These are phyloP conservation scores for Erysimum cheiranthoides DNA, from an alignment of 345 rosid species.

Conservation along the genomic window DNA sequence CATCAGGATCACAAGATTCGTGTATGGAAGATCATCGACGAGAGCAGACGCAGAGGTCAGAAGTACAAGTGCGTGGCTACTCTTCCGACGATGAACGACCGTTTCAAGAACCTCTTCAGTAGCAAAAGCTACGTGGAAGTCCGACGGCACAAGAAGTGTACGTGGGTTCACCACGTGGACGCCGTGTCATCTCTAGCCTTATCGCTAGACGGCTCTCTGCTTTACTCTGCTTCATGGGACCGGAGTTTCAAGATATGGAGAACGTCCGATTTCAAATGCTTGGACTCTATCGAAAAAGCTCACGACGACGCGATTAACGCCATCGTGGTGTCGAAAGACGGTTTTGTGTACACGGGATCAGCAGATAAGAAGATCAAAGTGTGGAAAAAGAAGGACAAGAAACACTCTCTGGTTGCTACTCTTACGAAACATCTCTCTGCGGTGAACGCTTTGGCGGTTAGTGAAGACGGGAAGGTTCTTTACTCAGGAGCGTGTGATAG, in stretches of 20 bases:
- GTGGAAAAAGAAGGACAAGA: constrained; percentile 57
- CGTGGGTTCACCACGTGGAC: constrained; percentile 86
- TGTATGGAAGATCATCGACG: constrained; percentile 67
- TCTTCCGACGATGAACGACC: constrained; percentile 70
- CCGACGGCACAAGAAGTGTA: constrained; percentile 69
- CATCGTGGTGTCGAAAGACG: constrained; percentile 57
- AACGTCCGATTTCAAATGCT: constrained; percentile 59
- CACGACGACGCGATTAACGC: constrained; percentile 84
- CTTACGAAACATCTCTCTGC: constrained; percentile 69
- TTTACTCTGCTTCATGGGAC: constrained; percentile 90
- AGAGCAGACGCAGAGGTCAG: constrained; percentile 22
- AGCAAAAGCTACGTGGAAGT: constrained; percentile 65
- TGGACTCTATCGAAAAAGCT: constrained; percentile 64
- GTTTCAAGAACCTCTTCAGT: constrained; percentile 51
- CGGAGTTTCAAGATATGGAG: constrained; percentile 77
- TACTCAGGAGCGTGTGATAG: constrained; percentile 85
- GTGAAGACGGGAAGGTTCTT: constrained; percentile 59
- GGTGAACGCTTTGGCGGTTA: constrained; percentile 74
- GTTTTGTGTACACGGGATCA: constrained; percentile 68
- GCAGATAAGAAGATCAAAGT: constrained; percentile 75
- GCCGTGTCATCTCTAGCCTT: constrained; percentile 67
- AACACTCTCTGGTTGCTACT: constrained; percentile 52
- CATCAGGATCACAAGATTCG: constrained; percentile 85
- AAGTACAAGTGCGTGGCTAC: constrained; percentile 55
- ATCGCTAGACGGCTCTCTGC: constrained; percentile 47